Base-by-base conservation (phyloP, 306 rosid species). In the Prunus dulcis region DNA sequence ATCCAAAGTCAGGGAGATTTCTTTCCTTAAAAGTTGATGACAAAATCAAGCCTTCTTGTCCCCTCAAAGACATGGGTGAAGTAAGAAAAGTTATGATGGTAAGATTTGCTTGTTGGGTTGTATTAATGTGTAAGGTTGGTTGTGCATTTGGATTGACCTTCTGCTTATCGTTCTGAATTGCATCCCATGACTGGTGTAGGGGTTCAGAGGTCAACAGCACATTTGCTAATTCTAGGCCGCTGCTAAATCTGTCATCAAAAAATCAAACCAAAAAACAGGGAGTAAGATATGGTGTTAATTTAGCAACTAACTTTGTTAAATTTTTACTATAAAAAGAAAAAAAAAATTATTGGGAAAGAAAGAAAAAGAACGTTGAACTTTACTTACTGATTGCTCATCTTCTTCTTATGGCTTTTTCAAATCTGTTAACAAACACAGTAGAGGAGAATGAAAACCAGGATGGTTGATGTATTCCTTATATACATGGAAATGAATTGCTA, bases 241-340 rank as follows among this genome's bases (percentile, higher is more conserved):
- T 53, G 87, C 88, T 85, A 63, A 87, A 88, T 53, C 96, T 92
- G 81, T 38, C 82, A 69, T 7, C 51, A 25, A 73, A 60, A 61
- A 75, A 28, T 46, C 52, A 20, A 46, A 56, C 9, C 11, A 11
- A 19, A 5, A 58, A 68, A 3, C 14, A 34, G 9, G 32, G 5
- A 3, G 23, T 28, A 28, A 28, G 30, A 49, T 11, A 9, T 45
- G 12, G 9, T 8, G 13, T 45, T 2, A 45, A 45, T 45, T 12
- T 7, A 45, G 49, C 9, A 12, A 45, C 49, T 7, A 45, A 9
- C 2, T 45, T 30, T 0, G 34, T 30, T 30, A 30, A 30, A 30
- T 30, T 30, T 30, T 30, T 30, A 30, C 34, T 30, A 50, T 4
- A 50, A 15, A 50, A 3, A 50, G 3, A 3, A 50, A 15, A 14